Evolutionary conservation across 352 stramenopile species (phyloP).

Genomic region (Phytophthora foliorum): DNA sequence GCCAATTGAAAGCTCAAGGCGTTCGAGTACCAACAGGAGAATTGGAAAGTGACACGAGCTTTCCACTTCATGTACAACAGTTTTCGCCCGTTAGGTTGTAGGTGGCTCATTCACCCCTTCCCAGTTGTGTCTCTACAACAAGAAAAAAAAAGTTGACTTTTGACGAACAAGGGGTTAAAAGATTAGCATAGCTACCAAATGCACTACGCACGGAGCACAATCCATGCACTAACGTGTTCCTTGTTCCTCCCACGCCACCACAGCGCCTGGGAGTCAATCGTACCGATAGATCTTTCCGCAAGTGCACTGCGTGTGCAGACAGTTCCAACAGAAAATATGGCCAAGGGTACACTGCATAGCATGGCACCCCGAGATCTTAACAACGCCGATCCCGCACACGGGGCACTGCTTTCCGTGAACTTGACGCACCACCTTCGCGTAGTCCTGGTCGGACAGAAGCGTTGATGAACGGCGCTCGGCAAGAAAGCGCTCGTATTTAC

Average conservation of each 20-base stretch:
- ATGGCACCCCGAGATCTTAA: slow-evolving; percentile 62
- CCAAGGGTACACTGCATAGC: slow-evolving; percentile 46
- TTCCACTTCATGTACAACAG: too few relatives aligned
- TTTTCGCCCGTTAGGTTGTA: background rate
- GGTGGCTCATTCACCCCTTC: background rate
- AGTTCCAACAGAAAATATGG: slow-evolving; percentile 58
- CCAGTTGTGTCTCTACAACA: too few relatives aligned
- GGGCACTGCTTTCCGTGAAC: slow-evolving; percentile 66
- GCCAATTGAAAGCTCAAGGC: background rate
- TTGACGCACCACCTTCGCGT: slow-evolving; percentile 44
- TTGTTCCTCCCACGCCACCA: too few relatives aligned
- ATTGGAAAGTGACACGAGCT: slow-evolving; percentile 12
- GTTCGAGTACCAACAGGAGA: background rate
- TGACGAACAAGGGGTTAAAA: too few relatives aligned
- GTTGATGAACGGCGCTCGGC: slow-evolving; percentile 42
- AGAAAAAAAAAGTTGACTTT: background rate
- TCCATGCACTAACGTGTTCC: too few relatives aligned
- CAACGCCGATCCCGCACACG: slow-evolving; percentile 62
- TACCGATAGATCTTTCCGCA: slow-evolving; percentile 21
- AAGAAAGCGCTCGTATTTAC: slow-evolving; percentile 49
- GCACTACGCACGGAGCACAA: too few relatives aligned
- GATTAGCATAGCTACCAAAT: too few relatives aligned
- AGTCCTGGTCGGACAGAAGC: slow-evolving; percentile 63
- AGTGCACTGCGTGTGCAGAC: slow-evolving; percentile 27
- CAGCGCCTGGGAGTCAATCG: background rate